Percentiles rank a stretch among this genome's conserved stretches.
These are phyloP conservation scores for Trametes punicea DNA, from an alignment of 768 basidiomycete genomes.

Conservation along the genomic window DNA sequence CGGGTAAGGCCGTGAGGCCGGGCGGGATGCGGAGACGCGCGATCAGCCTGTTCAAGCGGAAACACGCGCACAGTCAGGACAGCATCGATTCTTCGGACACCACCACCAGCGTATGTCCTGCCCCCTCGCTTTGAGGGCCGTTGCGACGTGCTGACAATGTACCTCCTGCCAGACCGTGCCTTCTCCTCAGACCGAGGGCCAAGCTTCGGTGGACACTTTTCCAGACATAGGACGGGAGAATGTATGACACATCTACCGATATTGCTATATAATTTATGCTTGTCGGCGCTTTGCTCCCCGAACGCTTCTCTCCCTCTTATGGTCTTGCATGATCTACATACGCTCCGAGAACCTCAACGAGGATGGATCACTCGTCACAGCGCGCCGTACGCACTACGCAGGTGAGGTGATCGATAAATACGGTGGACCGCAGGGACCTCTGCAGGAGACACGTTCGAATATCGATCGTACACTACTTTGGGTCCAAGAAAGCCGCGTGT, in stretches of 20 bases:
- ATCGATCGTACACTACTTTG: no score
- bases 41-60: conserved; percentile 27
- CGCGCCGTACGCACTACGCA: no score
- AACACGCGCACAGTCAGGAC: conserved; percentile 17
- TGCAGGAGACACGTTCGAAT: no score
- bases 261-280: background rate
- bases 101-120: conserved; percentile 2
- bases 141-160: background rate
- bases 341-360: no score
- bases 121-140: no score
- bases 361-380: no score
- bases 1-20: conserved; percentile 3
- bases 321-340: no score
- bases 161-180: background rate
- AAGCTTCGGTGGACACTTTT: background rate
- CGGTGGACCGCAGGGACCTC: no score
- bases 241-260: conserved; percentile 9
- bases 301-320: background rate
- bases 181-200: conserved; percentile 11
- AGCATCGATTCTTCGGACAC: conserved; percentile 24
- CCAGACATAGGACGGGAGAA: background rate
- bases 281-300: background rate
- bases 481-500: no score
- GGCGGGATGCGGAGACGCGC: conserved; percentile 18
- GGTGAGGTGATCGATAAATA: no score